Evolutionary conservation across 176 grass and related monocot genomes (phyloP).

Genomic region (Oryza glumipatula): DNA sequence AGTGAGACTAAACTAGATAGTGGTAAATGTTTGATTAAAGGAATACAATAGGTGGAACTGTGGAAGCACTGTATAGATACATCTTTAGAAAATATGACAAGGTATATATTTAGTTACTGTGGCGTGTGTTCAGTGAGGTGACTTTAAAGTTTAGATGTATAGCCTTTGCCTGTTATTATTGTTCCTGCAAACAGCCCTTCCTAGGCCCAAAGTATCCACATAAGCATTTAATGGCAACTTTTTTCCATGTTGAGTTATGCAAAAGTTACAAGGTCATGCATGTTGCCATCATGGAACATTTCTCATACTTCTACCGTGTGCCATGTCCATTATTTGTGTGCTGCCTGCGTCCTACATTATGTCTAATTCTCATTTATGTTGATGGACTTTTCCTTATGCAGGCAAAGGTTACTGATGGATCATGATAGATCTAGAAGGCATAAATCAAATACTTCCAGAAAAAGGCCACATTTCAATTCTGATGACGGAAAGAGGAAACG

Average conservation of each 20-base stretch:
- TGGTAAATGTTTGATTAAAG: slow-evolving; percentile 12
- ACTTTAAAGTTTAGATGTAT: not conserved
- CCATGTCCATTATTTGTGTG: slow-evolving; percentile 14
- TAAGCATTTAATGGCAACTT: slow-evolving; percentile 23
- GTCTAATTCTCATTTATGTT: slow-evolving; percentile 30
- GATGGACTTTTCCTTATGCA: slow-evolving; percentile 33
- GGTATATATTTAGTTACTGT: slow-evolving; percentile 1
- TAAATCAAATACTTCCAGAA: slow-evolving; percentile 40
- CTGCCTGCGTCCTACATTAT: not conserved
- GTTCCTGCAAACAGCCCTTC: slow-evolving; percentile 5
- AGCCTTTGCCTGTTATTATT: slow-evolving; percentile 22
- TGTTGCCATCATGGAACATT: not conserved
- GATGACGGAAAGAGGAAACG: slow-evolving; percentile 79
- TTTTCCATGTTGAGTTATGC: slow-evolving; percentile 21
- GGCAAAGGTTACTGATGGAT: slow-evolving; percentile 44
- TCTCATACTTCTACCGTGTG: not conserved
- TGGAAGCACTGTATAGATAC: not conserved
- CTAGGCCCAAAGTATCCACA: slow-evolving; percentile 12
- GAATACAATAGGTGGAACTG: not conserved
- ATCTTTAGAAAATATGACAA: not conserved
- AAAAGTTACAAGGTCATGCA: slow-evolving; percentile 21
- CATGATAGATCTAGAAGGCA: slow-evolving; percentile 49
- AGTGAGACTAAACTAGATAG: slow-evolving; percentile 9
- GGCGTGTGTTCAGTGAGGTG: not conserved
- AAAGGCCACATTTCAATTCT: slow-evolving; percentile 47